These are phyloP conservation scores for Puccinia polysora DNA, from an alignment of 1,284 basidiomycete species.

Conservation along the genomic window DNA sequence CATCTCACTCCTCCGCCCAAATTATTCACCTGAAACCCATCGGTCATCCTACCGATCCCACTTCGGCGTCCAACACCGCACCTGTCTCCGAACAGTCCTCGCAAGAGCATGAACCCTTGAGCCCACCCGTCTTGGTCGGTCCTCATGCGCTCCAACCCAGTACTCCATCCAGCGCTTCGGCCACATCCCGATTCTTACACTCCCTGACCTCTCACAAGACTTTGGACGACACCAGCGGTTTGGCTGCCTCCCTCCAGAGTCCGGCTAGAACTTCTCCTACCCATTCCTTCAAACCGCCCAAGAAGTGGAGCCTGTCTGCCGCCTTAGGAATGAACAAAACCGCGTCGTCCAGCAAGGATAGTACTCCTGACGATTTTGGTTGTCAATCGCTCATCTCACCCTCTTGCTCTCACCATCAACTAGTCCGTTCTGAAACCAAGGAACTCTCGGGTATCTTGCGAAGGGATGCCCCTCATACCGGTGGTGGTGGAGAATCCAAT, in stretches of 20 bases:
- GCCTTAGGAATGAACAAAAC: constrained; percentile 33
- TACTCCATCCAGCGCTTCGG: constrained; percentile 2
- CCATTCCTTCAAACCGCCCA: constrained; percentile 16
- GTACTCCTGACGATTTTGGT: constrained; percentile 8
- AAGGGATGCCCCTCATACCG: no score
- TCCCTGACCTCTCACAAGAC: constrained; percentile 13
- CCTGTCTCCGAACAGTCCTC: constrained; percentile 58
- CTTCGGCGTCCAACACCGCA: constrained; percentile 44
- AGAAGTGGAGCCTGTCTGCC: constrained; percentile 43
- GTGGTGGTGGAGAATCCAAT: no score
- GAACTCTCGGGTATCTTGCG: background rate
- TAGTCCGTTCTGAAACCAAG: background rate
- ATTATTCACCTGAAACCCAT: constrained; percentile 22
- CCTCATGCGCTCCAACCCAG: background rate
- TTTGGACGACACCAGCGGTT: constrained; percentile 9
- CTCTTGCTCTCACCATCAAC: background rate
- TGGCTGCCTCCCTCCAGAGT: background rate
- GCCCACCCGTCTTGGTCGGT: background rate
- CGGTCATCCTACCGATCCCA: constrained; percentile 37
- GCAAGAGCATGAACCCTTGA: background rate
- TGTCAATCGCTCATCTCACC: background rate
- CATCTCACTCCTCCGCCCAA: constrained; percentile 44
- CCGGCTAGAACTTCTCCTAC: background rate
- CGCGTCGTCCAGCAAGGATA: constrained; percentile 23
- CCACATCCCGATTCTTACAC: constrained; percentile 29